phyloP scores from a whole-genome alignment of 805 yeast species.

The Diddensiella caesifluorescens region DNA sequence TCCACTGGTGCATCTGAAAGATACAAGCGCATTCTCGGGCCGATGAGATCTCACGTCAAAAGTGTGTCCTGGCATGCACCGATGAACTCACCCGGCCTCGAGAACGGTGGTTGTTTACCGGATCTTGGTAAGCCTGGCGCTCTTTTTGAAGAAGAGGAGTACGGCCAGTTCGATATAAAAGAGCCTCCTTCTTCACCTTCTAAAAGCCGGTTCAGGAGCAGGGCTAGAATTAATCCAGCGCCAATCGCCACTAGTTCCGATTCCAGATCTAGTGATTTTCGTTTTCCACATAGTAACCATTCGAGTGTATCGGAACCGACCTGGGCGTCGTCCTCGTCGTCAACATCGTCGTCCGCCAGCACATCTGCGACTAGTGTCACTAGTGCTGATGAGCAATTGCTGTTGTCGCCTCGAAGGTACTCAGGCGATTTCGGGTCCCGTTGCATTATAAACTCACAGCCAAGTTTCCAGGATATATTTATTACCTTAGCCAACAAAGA shows the following conservation, averaged over 20 bases:
- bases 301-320: conserved; percentile 8
- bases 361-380: background rate
- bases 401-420: conserved; percentile 7
- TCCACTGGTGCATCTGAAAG: too few relatives aligned
- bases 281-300: conserved; percentile 3
- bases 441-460: conserved; percentile 19
- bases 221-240: conserved; percentile 8
- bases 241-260: conserved; percentile 9
- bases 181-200: conserved; percentile 4
- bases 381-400: background rate
- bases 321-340: conserved; percentile 4
- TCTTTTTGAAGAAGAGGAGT: too few relatives aligned
- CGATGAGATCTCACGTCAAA: conserved; percentile 16
- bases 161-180: background rate
- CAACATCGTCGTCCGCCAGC: background rate
- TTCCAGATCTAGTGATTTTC: conserved; percentile 1
- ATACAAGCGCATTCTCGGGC: too few relatives aligned
- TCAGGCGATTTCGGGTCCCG: conserved; percentile 14
- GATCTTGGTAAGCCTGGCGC: too few relatives aligned
- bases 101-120: too few relatives aligned
- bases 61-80: conserved; percentile 19
- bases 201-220: conserved; percentile 3
- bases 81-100: background rate
- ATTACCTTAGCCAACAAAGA: conserved; percentile 32
- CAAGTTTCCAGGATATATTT: conserved; percentile 29